phyloP scores from a whole-genome alignment of 306 rosid species.

The Fagus sylvatica region DNA sequence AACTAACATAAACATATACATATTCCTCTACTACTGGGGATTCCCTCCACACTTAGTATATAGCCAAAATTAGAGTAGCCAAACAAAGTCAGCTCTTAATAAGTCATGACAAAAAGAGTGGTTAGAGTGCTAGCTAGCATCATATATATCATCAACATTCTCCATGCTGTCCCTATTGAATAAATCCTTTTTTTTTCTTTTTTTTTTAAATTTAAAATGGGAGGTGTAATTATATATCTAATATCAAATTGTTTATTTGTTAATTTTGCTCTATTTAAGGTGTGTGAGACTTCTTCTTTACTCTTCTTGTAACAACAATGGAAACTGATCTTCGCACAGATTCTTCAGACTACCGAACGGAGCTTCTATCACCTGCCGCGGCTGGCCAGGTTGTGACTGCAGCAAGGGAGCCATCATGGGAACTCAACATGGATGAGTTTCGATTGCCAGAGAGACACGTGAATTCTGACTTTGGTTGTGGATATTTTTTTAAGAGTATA shows the following conservation, averaged over 20 bases:
- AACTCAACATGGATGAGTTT: conserved; percentile 69
- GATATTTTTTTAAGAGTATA: conserved; percentile 44
- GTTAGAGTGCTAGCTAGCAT: background rate
- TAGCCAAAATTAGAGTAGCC: background rate
- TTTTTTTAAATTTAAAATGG: too few relatives aligned
- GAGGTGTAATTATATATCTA: too few relatives aligned
- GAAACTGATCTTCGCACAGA: conserved; percentile 45
- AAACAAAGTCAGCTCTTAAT: conserved; percentile 13
- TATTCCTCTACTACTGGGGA: background rate
- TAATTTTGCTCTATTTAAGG: background rate
- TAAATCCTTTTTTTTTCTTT: too few relatives aligned
- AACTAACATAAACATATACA: background rate
- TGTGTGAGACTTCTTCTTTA: background rate
- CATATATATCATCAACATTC: conserved; percentile 21
- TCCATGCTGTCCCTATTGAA: conserved; percentile 34
- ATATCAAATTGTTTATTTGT: too few relatives aligned
- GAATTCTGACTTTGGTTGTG: conserved; percentile 55
- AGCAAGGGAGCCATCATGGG: conserved; percentile 73
- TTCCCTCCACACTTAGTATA: background rate
- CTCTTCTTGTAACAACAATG: conserved; percentile 30
- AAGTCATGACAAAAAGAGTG: background rate
- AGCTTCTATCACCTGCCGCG: conserved; percentile 68
- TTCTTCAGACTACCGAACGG: conserved; percentile 61
- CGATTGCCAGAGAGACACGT: conserved; percentile 50
- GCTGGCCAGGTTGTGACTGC: conserved; percentile 34